phyloP scores from a whole-genome alignment of 306 rosid species.

The Quercus berberidifolia region DNA sequence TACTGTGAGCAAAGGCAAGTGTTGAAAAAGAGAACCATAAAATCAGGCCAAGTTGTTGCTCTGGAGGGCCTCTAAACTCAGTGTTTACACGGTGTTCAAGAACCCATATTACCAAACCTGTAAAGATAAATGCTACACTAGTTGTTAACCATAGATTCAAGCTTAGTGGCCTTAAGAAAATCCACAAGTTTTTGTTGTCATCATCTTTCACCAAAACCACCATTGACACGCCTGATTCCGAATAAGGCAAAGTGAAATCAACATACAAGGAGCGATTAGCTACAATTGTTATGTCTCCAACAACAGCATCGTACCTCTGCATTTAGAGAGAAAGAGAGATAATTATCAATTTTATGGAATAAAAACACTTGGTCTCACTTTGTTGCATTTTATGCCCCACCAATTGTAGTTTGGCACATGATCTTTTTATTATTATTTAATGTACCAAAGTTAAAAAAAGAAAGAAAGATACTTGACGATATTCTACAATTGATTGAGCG shows the following conservation, averaged over 20 bases:
- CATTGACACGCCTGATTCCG: conserved; percentile 42
- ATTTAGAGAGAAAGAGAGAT: too few relatives aligned
- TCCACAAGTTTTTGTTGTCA: conserved; percentile 27
- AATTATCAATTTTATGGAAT: too few relatives aligned
- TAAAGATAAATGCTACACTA: conserved; percentile 18
- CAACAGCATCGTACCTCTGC: conserved; percentile 1
- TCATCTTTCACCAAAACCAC: conserved; percentile 25
- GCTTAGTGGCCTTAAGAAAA: conserved; percentile 43
- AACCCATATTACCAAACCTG: conserved; percentile 31
- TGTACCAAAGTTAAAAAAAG: too few relatives aligned
- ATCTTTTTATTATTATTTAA: too few relatives aligned
- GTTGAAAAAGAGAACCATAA: conserved; percentile 45
- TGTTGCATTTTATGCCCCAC: too few relatives aligned
- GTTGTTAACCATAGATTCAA: conserved; percentile 38
- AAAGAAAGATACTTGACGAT: too few relatives aligned
- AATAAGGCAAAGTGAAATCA: conserved; percentile 42
- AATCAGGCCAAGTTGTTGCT: conserved; percentile 20
- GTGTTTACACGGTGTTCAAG: conserved; percentile 32
- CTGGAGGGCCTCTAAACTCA: conserved; percentile 23
- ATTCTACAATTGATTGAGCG: too few relatives aligned
- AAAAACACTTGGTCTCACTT: too few relatives aligned
- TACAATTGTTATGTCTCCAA: conserved; percentile 11
- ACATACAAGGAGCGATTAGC: conserved; percentile 14
- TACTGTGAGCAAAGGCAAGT: conserved; percentile 39
- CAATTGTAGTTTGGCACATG: too few relatives aligned